Evolutionary conservation across 768 basidiomycete species (phyloP), one percentile per base, ranked within the genome.

Genomic region (Leccinum truebloodii): DNA sequence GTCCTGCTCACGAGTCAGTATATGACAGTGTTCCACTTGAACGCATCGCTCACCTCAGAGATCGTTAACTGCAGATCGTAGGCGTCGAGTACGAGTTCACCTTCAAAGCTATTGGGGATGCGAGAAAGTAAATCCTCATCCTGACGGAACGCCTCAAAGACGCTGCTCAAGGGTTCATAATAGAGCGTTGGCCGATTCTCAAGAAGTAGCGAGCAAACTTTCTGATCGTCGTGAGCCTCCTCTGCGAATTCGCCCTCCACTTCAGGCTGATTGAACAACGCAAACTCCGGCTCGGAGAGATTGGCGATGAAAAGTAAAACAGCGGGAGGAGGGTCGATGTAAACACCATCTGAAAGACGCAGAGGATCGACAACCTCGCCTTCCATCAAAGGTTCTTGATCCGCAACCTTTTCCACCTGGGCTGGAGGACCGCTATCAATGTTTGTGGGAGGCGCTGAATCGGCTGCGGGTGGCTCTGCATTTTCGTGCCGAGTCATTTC

Each of bases 291-390:
- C 20, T 76, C 77, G 52, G 77, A 77, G 35, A 83, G 65, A 37
- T 80, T 77, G 32, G 66, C 60, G 24, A 81, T 52, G 9, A 76
- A 76, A 35, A 90, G 69, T 37, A 89, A 75, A 49, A 90, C 86
- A 16, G 87, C 79, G 13, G 89, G 89, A 28, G 89, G 89, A 30
- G 87, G 86, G 61, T 90, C 89, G 55, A 89, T 88, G 70, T 86
- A 89, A 51, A 88, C 85, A 30, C 83, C 89, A 67, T 85, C 84
- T 26, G 82, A 85, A 56, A 85, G 82, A 71, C 84, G 81, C 68
- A 84, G 83, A n/a, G 81, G 82, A 70, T 86, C 79, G 54, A 49
- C 53, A 2, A 49, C 41, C 49, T 64, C 69, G 50, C 56, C 65
- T 53, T 59, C 65, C 26, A 57, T 54, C 53, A 35, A 59, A 26